These are phyloP conservation scores for Dothideomycetes sp. DNA, from an alignment of 2,329 filamentous ascomycete genomes.

Conservation along the genomic window DNA sequence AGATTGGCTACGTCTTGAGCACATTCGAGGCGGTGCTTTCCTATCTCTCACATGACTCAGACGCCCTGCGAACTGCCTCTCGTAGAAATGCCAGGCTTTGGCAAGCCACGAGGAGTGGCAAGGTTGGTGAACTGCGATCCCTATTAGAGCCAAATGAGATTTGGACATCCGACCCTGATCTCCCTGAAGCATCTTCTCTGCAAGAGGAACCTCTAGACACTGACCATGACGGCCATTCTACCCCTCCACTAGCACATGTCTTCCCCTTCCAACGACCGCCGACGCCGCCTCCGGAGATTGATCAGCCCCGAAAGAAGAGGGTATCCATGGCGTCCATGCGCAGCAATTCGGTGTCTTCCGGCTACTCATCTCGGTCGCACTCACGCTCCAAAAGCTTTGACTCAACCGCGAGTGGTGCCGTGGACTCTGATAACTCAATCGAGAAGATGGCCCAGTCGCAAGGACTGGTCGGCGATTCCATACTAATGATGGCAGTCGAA, in stretches of 20 bases:
- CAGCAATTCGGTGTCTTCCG: constrained; percentile 79
- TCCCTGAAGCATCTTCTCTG: constrained; percentile 7
- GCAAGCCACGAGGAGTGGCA: constrained; percentile 72
- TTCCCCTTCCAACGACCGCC: constrained; percentile 73
- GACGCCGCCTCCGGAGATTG: constrained; percentile 32
- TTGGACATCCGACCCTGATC: constrained; percentile 5
- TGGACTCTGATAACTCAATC: constrained; percentile 62
- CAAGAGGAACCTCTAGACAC: constrained; percentile 1
- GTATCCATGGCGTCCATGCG: constrained; percentile 70
- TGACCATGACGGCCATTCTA: constrained; percentile 1
- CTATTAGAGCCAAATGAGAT: constrained; percentile 59
- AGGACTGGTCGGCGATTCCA: constrained; percentile 62
- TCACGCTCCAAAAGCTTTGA: constrained; percentile 71
- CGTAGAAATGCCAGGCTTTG: constrained; percentile 76
- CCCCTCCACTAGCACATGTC: constrained; percentile 56
- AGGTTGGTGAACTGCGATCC: constrained; percentile 60
- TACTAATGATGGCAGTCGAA: constrained; percentile 49
- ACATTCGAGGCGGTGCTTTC: constrained; percentile 90
- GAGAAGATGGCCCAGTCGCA: constrained; percentile 65
- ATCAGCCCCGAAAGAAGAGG: constrained; percentile 50
- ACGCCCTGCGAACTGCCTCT: constrained; percentile 71
- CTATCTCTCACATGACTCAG: constrained; percentile 76
- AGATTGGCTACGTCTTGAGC: constrained; percentile 90
- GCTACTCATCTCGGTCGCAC: constrained; percentile 57
- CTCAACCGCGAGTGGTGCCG: constrained; percentile 48